A percentile compares a stretch with the other conserved stretches of the same genome.
These are phyloP conservation scores for Sclerotinia borealis DNA, from an alignment of 2,329 filamentous ascomycete species.

Conservation along the genomic window DNA sequence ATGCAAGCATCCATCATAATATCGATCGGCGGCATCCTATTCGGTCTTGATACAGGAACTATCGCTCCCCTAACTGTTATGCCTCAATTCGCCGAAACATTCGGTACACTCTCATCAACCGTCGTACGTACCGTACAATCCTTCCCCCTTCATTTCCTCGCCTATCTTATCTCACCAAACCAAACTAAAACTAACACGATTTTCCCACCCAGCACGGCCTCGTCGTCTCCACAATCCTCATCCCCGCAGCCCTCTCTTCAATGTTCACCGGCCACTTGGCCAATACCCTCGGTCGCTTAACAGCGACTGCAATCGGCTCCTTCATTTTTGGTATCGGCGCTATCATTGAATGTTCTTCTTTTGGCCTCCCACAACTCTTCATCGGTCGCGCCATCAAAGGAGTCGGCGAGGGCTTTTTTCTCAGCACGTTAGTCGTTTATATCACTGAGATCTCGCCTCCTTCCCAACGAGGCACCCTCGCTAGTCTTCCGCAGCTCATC, in stretches of 20 bases:
- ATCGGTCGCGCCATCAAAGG: slow-evolving; percentile 50
- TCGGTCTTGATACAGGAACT: slow-evolving; percentile 42
- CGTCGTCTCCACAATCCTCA: slow-evolving; percentile 52
- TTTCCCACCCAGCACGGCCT: slow-evolving; percentile 40
- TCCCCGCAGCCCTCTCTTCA: slow-evolving; percentile 51
- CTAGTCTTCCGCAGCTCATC: slow-evolving; percentile 47
- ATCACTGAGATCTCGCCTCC: slow-evolving; percentile 56
- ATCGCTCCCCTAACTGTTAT: slow-evolving; percentile 48
- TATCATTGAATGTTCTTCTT: slow-evolving; percentile 44
- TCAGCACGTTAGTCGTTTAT: slow-evolving; percentile 52
- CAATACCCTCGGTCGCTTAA: slow-evolving; percentile 44
- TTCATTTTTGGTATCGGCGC: slow-evolving; percentile 48
- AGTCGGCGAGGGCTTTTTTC: slow-evolving; percentile 51
- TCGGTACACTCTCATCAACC: slow-evolving; percentile 45
- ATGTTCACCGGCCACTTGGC: slow-evolving; percentile 51
- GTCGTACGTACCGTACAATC: slow-evolving; percentile 30
- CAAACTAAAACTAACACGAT: neutral
- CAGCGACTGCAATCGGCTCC: slow-evolving; percentile 43
- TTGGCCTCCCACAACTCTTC: slow-evolving; percentile 46
- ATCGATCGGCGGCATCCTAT: slow-evolving; percentile 26
- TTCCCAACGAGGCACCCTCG: slow-evolving; percentile 43
- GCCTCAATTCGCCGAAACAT: slow-evolving; percentile 38
- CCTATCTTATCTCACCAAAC: neutral
- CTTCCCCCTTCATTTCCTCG: neutral
- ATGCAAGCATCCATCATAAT: slow-evolving; percentile 25